Evolutionary conservation across 2,329 filamentous ascomycete genomes (phyloP).

Genomic region (Pyrenophora graminea): DNA sequence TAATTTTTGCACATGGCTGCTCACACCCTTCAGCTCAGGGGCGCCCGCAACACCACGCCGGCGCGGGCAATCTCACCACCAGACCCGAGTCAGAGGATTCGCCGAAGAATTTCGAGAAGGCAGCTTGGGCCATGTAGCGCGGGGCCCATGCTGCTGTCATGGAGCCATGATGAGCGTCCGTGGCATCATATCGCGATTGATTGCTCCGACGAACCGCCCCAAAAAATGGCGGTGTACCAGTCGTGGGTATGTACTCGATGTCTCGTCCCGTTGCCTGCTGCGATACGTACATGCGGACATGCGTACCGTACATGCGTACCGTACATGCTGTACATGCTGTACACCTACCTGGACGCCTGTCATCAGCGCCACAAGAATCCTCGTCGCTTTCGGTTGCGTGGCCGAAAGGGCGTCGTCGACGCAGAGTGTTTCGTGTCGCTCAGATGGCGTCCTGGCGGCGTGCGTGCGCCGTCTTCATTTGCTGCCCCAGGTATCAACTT

Average conservation of each 20-base stretch:
- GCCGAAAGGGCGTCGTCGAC: constrained; percentile 22
- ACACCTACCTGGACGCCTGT: constrained; percentile 24
- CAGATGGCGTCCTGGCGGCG: constrained; percentile 16
- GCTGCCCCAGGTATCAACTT: constrained; percentile 34
- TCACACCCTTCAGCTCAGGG: constrained; percentile 25
- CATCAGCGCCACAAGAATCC: constrained; percentile 59
- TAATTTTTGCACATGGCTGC: constrained; percentile 11
- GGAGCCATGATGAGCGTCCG: constrained; percentile 19
- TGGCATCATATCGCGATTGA: constrained; percentile 30
- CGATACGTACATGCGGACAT: constrained; percentile 4
- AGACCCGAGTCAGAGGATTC: constrained; percentile 36
- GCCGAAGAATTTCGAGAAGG: constrained; percentile 35
- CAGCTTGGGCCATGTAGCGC: constrained; percentile 27
- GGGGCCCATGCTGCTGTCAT: constrained; percentile 9
- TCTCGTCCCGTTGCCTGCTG: too few relatives aligned
- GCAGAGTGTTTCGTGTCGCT: constrained; percentile 34
- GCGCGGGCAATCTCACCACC: constrained; percentile 22
- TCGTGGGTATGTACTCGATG: too few relatives aligned
- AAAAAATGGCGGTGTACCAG: constrained; percentile 41
- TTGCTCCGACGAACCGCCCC: constrained; percentile 26
- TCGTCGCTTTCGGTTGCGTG: constrained; percentile 68
- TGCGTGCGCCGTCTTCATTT: constrained; percentile 34
- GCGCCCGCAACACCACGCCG: constrained; percentile 13
- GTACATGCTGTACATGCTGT: too few relatives aligned
- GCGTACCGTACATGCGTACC: constrained; percentile 14